Percentiles rank a stretch among this genome's conserved stretches.
Evolutionary conservation across 257 asterid species (phyloP).

Genomic region (Fraxinus pennsylvanica): DNA sequence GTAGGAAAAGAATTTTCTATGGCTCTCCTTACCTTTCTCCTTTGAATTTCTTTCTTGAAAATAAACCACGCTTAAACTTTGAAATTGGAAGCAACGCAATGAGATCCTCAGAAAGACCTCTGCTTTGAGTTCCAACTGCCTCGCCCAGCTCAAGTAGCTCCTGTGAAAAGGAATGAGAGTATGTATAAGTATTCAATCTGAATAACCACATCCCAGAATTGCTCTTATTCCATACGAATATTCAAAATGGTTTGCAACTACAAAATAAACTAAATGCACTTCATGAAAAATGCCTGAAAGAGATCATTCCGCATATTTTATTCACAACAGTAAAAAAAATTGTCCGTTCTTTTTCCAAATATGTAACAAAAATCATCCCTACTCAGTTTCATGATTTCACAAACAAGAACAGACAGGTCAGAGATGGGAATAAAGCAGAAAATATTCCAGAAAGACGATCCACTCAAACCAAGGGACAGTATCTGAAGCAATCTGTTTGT

Average conservation of each 20-base stretch:
- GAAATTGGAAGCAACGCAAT: conserved; percentile 76
- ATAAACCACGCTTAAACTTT: conserved; percentile 75
- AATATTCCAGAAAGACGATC: neutral
- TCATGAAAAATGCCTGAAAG: neutral
- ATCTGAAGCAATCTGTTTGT: neutral
- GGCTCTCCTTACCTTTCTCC: conserved; percentile 65
- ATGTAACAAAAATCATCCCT: neutral
- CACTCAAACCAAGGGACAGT: neutral
- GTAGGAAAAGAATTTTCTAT: neutral
- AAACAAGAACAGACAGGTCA: neutral
- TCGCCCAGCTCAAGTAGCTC: conserved; percentile 93
- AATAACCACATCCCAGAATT: neutral
- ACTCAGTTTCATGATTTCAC: neutral
- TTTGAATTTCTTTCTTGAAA: conserved; percentile 63
- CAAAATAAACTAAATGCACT: neutral
- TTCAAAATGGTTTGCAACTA: neutral
- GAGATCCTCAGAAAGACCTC: conserved; percentile 80
- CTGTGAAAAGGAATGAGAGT: conserved; percentile 32
- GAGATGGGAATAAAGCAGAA: neutral
- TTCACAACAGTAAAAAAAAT: neutral
- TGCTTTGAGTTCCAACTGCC: conserved; percentile 82
- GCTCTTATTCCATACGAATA: neutral
- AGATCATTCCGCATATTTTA: neutral
- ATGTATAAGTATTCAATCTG: neutral
- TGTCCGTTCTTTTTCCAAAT: neutral